A percentile compares a stretch with the other conserved stretches of the same genome.
These are phyloP conservation scores for Bonia amplexicaulis DNA, from an alignment of 176 grass and related monocot species.

Conservation along the genomic window DNA sequence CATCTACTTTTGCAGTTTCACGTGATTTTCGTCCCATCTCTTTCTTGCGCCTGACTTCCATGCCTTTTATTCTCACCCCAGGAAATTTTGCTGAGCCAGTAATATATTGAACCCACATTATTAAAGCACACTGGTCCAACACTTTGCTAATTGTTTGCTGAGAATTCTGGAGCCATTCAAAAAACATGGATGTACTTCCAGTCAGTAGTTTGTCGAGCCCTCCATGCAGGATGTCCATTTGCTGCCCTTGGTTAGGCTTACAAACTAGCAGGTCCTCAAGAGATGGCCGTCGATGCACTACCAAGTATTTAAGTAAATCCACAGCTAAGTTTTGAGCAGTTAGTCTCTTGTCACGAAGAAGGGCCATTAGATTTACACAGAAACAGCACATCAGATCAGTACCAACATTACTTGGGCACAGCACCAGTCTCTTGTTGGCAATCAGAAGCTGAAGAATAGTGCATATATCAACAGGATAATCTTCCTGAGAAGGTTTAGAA, in stretches of 20 bases:
- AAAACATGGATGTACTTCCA: conserved; percentile 66
- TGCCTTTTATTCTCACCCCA: conserved; percentile 97
- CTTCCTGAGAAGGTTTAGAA: conserved; percentile 53
- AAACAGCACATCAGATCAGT: conserved; percentile 92
- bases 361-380: conserved; percentile 82
- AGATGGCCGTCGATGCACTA: conserved; percentile 74
- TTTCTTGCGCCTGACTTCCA: conserved; percentile 88
- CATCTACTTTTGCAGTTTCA: conserved; percentile 65
- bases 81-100: conserved; percentile 91
- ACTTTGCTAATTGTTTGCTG: conserved; percentile 80
- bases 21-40: conserved; percentile 89
- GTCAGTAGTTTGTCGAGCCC: conserved; percentile 89
- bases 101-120: conserved; percentile 96
- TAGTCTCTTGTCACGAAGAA: conserved; percentile 82
- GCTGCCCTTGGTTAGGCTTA: conserved; percentile 72
- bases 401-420: conserved; percentile 94
- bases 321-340: conserved; percentile 67
- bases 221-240: conserved; percentile 75
- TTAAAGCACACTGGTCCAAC: conserved; percentile 77
- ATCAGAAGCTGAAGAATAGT: conserved; percentile 84
- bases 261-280: conserved; percentile 84
- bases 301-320: conserved; percentile 89
- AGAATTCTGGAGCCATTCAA: conserved; percentile 82
- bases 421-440: conserved; percentile 87
- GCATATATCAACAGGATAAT: conserved; percentile 81